Base-by-base conservation (phyloP, 202 grass and related monocot species). In the Tripidium arundinaceum region DNA sequence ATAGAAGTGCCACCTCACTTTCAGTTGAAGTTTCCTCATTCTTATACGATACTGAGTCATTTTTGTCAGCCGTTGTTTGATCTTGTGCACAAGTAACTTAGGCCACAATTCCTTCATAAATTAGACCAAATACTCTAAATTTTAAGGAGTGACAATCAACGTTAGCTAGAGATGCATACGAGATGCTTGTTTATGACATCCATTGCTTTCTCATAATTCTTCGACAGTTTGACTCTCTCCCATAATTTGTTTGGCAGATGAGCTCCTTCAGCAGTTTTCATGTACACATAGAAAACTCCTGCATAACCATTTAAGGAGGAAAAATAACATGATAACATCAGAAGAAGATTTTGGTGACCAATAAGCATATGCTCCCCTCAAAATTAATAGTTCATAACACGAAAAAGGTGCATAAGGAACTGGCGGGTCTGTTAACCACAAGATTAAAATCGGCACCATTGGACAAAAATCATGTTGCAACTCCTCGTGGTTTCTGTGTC, bases 31-130 rank as follows among this genome's bases (percentile, higher is more conserved):
- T 13, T 94, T 98, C 72, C 90, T 94, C 94, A 91, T 98, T 73
- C 94, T 77, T 87, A 98, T 98, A n/a, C 90, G 86, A 82, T 91
- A 98, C 31, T 93, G 94, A 37, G 94, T 94, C 94, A 98, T 98
- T 87, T 98, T 98, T 50, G 90, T 94, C 16, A 94, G 43, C 28
- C 94, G 77, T 47, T 98, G 94, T 81, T 91, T 98, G 58, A 93
- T 91, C 89, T 94, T 98, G 86, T 89, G 94, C 81, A 98, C 92
- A 68, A 98, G 90, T 81, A 98, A 80, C 81, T 94, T 91, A 28
- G 94, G 92, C 94, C 95, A 98, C 79, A 89, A 91, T 78, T 98
- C 88, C 95, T 98, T 45, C 42, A 84, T 25, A 33, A 33, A 76
- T 68, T 7, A 80, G 46, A 69, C 10, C 43, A 25, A 62, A 9